Percentiles rank a stretch among this genome's conserved stretches.
These are phyloP conservation scores for Allium fistulosum DNA, from an alignment of 106 monocot species.

Conservation along the genomic window DNA sequence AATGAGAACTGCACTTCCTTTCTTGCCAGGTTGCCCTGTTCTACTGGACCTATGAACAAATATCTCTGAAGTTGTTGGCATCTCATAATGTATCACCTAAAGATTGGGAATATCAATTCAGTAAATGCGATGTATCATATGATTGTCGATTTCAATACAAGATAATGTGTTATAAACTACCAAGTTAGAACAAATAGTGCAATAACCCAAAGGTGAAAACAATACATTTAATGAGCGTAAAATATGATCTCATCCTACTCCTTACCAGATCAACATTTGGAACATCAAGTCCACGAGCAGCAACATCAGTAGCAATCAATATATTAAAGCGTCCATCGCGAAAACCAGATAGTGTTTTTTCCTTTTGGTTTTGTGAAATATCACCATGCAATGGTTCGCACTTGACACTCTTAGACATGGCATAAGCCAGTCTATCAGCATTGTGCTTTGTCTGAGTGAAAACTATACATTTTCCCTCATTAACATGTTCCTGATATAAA, in stretches of 20 bases:
- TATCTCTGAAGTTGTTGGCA: constrained; percentile 79
- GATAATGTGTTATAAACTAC: too few relatives aligned
- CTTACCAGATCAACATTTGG: constrained; percentile 94
- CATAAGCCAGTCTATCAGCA: constrained; percentile 72
- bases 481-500: constrained; percentile 68
- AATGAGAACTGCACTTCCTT: constrained; percentile 83
- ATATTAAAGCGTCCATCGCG: constrained; percentile 85
- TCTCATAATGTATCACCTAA: constrained; percentile 87
- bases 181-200: too few relatives aligned
- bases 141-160: too few relatives aligned
- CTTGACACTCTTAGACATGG: constrained; percentile 41
- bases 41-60: constrained; percentile 93
- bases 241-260: too few relatives aligned
- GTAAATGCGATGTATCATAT: too few relatives aligned
- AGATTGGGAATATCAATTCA: too few relatives aligned
- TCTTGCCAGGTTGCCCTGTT: constrained; percentile 90
- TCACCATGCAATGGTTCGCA: constrained; percentile 92
- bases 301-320: constrained; percentile 94
- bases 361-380: constrained; percentile 88
- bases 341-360: constrained; percentile 81
- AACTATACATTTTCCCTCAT: constrained; percentile 96
- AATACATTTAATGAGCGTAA: too few relatives aligned
- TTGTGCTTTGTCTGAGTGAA: constrained; percentile 98
- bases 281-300: constrained; percentile 92
- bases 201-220: too few relatives aligned